Base-by-base conservation (phyloP, 257 asterid genomes). In the Henckelia pumila region DNA sequence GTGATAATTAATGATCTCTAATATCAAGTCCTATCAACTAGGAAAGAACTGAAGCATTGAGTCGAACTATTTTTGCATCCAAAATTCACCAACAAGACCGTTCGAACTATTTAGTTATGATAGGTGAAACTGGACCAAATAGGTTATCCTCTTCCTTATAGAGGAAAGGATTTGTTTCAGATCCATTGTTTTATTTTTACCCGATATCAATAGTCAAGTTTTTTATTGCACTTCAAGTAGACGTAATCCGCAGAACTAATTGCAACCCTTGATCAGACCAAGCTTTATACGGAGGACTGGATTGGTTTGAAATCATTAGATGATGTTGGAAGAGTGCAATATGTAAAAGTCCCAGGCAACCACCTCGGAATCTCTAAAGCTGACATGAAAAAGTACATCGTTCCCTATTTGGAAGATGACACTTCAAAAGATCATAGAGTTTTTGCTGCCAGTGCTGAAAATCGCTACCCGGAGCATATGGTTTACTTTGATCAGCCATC, bases 201-300 rank as follows among this genome's bases (percentile, higher is more conserved):
- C n/a, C n/a, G n/a, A 21, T 22, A 35, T 13, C 0, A 14, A 19
- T n/a, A 4, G n/a, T 30, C 37, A 57, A 23, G 26, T 57, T 55
- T 50, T 29, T 32, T 50, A 49, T 44, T 50, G 55, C 53, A 47
- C 67, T 62, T 24, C 19, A 44, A 14, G 25, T 28, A 24, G 25
- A 20, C 33, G 8, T 37, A 24, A 58, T 33, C 61, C 19, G 10
- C 32, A 7, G 21, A 32, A 17, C 68, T 72, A 22, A 68, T 52
- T 6, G 16, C 67, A 21, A 14, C 25, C 26, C 64, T 70, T 73
- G 58, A 35, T 33, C 63, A 83, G 88, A 85, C 91, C 0, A 40
- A 81, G 76, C 92, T 89, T 20, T 89, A 86, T 55, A 73, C 44
- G 0, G 98, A 91, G 76, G 98, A 91, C 68, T 91, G 96, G 98